Evolutionary conservation across 805 yeast genomes (phyloP).

Genomic region (Candida insectorum): DNA sequence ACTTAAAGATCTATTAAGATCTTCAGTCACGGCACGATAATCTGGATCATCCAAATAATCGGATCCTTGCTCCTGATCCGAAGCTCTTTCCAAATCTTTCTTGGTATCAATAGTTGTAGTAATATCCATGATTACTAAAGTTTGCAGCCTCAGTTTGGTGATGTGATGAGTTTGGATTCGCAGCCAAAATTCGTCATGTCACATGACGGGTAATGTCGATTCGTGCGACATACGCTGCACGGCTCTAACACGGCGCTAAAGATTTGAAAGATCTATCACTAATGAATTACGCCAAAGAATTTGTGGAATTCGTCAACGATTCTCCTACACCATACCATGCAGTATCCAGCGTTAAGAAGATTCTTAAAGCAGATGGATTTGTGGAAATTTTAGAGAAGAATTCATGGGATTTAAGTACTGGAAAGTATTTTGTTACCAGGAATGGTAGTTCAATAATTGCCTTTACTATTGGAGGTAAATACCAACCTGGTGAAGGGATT

Average conservation of each 20-base stretch:
- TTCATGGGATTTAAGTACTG: slow-evolving; percentile 61
- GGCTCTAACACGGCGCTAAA: no score
- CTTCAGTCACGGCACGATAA: slow-evolving; percentile 13
- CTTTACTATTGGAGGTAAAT: slow-evolving; percentile 72
- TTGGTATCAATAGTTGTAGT: no score
- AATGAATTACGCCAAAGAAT: slow-evolving; percentile 50
- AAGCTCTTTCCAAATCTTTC: no score
- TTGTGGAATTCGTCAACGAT: slow-evolving; percentile 71
- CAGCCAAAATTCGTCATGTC: no score
- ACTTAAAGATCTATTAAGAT: slow-evolving; percentile 19
- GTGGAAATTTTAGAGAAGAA: slow-evolving; percentile 67
- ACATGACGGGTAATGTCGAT: no score
- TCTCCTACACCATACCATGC: slow-evolving; percentile 97
- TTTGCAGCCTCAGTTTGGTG: no score
- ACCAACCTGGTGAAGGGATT: slow-evolving; percentile 75
- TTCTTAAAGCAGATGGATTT: slow-evolving; percentile 63
- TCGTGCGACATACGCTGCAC: no score
- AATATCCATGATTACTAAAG: no score
- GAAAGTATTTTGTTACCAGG: slow-evolving; percentile 82
- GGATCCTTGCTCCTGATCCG: no score
- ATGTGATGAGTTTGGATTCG: no score
- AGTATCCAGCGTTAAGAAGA: slow-evolving; percentile 60
- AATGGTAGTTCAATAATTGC: slow-evolving; percentile 88
- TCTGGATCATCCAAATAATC: no score
- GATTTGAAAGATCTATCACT: neutral